Evolutionary conservation across 2,329 filamentous ascomycete species (phyloP), one percentile per base, ranked within the genome.

Genomic region (Fusarium algeriense): DNA sequence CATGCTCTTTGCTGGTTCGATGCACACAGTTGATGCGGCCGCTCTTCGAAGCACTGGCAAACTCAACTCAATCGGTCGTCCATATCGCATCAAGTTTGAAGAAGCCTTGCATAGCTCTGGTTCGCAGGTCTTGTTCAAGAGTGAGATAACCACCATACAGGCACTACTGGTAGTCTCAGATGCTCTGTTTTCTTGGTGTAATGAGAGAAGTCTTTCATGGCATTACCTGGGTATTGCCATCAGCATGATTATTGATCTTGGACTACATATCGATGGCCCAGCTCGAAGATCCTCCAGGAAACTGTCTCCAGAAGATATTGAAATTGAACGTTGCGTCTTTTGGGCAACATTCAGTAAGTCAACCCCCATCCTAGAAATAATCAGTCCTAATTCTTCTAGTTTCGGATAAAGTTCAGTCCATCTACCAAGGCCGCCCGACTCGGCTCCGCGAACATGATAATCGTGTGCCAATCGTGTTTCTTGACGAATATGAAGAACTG

Each of bases 391-490:
- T 17, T 2, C 3, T 15, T 10, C 2, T 30, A 74, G 73, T 81
- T 28, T 53, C 80, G 55, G 86, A 87, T 64, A 88, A 88, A 67
- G 81, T 87, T 12, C 85, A 88, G 60, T 84, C 82, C 10, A 73
- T 88, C 3, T 88, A 87, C 52, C 85, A 86, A 67, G 86, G 86
- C 1, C 83, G 85, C 3, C 86, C 85, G 0, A 81, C 81, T 0
- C 82, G 78, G 6, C 70, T 86, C 6, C 82, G 83, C 11, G 80
- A 84, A 35, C 78, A 79, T 0, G 84, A 87, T 23, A 81, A 80
- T 2, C 74, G 80, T 6, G 83, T 87, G 0, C 82, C 84, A 0
- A 79, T 85, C n/a, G 73, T 76, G 5, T 86, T 87, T 30, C 75
- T 81, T 0, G 84, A 86, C 50, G 80, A 80, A 0, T 87, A 81